phyloP scores from a whole-genome alignment of 1,284 basidiomycete genomes.

The Flammula alnicola region DNA sequence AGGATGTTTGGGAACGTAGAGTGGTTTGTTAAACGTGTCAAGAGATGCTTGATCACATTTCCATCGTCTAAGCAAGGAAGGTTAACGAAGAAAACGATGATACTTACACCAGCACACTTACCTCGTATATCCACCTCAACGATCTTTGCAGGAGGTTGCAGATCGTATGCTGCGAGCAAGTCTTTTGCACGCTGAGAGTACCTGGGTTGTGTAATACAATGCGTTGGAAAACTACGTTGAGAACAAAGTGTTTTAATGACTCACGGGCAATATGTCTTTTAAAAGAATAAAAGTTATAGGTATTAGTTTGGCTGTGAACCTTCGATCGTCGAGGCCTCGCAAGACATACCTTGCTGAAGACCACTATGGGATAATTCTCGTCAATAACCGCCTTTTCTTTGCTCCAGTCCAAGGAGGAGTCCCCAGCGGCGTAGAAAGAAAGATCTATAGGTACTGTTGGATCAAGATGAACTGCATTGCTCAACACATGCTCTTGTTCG shows the following conservation, averaged over 20 bases:
- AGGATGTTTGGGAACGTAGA: constrained; percentile 80
- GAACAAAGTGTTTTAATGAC: constrained; percentile 20
- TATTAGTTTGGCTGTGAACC: background rate
- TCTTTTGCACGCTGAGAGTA: constrained; percentile 74
- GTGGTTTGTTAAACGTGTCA: constrained; percentile 68
- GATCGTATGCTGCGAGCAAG: constrained; percentile 66
- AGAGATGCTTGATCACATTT: constrained; percentile 63
- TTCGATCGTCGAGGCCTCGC: background rate
- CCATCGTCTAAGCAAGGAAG: constrained; percentile 54
- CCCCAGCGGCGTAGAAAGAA: constrained; percentile 53
- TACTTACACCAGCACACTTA: constrained; percentile 32
- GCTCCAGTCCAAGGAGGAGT: constrained; percentile 51
- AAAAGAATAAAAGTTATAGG: background rate
- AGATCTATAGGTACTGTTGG: constrained; percentile 50
- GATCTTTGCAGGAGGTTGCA: constrained; percentile 70
- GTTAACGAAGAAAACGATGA: constrained; percentile 7
- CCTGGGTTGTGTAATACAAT: constrained; percentile 41
- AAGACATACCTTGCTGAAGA: constrained; percentile 76
- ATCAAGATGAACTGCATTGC: constrained; percentile 45
- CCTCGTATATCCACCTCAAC: constrained; percentile 79
- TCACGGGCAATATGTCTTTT: constrained; percentile 72
- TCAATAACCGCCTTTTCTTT: constrained; percentile 49
- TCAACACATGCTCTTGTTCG: constrained; percentile 45
- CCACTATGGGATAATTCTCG: constrained; percentile 64
- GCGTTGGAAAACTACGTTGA: background rate